Evolutionary conservation across 1,139 yeast species (phyloP), one percentile per base, ranked within the genome.

Genomic region (Suhomyces ambrosiae): DNA sequence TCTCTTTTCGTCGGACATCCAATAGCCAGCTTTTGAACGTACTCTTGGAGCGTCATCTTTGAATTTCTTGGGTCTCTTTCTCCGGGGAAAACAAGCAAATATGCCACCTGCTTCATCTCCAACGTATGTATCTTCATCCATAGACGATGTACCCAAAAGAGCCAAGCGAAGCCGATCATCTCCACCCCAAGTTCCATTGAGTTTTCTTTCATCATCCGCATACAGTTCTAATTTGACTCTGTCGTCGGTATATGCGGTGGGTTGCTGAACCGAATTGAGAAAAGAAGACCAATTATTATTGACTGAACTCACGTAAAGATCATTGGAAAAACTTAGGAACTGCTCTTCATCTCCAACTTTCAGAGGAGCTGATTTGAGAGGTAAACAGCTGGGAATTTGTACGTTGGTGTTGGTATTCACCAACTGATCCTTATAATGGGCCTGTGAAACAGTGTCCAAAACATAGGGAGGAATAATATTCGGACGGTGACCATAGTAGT

Each of bases 1-100:
- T 42, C 83, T 68, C 48, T 81, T 82, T 42, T 76, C 81, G 32
- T 76, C 68, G 42, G 81, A 73, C 76, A 80, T 76, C 86, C 86
- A 81, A 53, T 80, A 80, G 12, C 81, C 80, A 0, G 86, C 86
- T 39, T 71, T 72, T 7, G 82, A 71, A 33, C 79, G 53, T n/a
- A 71, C 68, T 37, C 67, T 63, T 2, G 70, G 63, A 17, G 49
- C 39, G 44, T 54, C 62, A 55, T 55, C 42, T n/a, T 38, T 38
- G 35, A 44, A 50, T 37, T 50, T 57, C 22, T 33, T 30, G 14
- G 39, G 10, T 24, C 33, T 27, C 15, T 27, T 19, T 21, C 12
- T 24, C 27, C 30, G 30, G 23, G 45, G 47, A 7, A 42, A 17
- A 29, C 38, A 33, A 17, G 40, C 27, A 22, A 40, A 40, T 18